These are phyloP conservation scores for Neurospora sp. DNA, from an alignment of 495 filamentous ascomycete species.

Conservation along the genomic window DNA sequence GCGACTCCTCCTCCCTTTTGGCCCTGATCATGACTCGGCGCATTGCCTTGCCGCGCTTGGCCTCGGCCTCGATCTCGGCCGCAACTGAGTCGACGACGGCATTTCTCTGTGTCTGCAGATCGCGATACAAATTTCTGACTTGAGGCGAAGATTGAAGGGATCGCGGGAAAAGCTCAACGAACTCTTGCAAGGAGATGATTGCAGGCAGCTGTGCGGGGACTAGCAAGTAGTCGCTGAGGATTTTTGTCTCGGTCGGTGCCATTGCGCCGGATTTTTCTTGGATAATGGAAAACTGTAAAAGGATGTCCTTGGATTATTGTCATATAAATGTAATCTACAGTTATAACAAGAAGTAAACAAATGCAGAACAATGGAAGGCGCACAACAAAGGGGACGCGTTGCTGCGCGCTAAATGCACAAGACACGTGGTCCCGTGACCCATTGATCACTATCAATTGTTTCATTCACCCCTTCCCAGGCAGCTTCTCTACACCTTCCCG, in stretches of 20 bases:
- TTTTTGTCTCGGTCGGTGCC: conserved; percentile 60
- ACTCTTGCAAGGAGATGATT: conserved; percentile 62
- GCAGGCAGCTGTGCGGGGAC: conserved; percentile 61
- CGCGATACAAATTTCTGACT: conserved; percentile 64
- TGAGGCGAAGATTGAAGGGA: conserved; percentile 59
- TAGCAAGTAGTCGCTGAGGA: conserved; percentile 70
- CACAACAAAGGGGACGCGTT: conserved; percentile 1
- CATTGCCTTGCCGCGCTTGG: conserved; percentile 51
- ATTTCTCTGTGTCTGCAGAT: conserved; percentile 63
- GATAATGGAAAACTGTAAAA: not conserved
- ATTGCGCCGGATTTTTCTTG: conserved; percentile 28
- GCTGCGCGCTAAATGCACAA: not conserved
- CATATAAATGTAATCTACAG: not conserved
- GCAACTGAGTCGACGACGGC: conserved; percentile 57
- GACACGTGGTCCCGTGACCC: not conserved
- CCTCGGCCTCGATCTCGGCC: conserved; percentile 57
- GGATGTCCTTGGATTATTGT: not conserved
- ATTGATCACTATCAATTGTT: not conserved
- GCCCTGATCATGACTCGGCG: conserved; percentile 50
- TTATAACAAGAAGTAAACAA: not conserved
- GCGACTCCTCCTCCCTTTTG: conserved; percentile 41
- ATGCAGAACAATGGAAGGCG: not conserved
- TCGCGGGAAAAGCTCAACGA: conserved; percentile 66
- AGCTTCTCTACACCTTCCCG: not conserved
- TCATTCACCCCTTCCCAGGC: not conserved